Conservation (phyloP, 192 early-diverging fungal genomes). For the Mortierella antarctica region DNA sequence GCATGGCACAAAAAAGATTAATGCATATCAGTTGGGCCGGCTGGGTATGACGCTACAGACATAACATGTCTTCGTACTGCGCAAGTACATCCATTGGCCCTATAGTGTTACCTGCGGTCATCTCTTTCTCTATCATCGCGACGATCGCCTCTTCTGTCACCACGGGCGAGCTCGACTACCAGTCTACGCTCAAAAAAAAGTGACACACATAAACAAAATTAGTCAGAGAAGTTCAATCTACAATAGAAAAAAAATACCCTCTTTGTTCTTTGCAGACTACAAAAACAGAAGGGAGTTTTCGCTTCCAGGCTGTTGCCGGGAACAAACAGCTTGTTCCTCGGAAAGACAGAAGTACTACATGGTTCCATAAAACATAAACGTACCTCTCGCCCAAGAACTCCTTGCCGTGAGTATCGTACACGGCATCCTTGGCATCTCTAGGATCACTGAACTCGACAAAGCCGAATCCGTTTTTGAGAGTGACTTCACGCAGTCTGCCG, state of each 20-base stretch:
- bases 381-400: conserved; percentile 89
- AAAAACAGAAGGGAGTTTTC: too few species aligned
- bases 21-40: neutral
- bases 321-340: neutral
- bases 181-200: conserved; percentile 57
- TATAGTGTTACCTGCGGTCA: conserved; percentile 44
- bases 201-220: neutral
- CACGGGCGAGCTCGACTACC: conserved; percentile 84
- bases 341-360: neutral
- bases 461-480: conserved; percentile 86
- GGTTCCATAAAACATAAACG: neutral
- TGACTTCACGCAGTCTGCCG: conserved; percentile 85
- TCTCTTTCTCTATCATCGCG: conserved; percentile 57
- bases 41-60: conserved; percentile 6
- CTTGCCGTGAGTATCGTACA: conserved; percentile 84
- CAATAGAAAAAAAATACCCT: too few species aligned
- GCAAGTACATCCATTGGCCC: neutral
- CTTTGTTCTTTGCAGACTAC: too few species aligned
- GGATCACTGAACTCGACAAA: conserved; percentile 94
- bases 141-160: conserved; percentile 63
- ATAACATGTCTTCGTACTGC: too few species aligned
- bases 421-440: conserved; percentile 91
- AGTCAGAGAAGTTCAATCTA: neutral
- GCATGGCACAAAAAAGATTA: neutral
- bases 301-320: too few species aligned